Conservation (phyloP, 805 yeast species). For the Candida gorgasii region DNA sequence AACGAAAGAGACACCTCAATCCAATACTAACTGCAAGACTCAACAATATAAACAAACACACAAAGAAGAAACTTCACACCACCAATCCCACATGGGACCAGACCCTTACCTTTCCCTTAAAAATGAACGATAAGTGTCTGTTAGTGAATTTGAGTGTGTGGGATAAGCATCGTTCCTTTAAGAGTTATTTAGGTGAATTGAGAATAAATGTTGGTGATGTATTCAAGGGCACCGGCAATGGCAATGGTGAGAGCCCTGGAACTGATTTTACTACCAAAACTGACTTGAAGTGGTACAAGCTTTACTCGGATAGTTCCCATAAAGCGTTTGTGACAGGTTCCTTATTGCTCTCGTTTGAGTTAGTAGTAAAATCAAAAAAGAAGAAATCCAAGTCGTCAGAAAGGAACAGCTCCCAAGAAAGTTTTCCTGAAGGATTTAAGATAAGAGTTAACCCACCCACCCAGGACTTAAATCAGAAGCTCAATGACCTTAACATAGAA, state of each 20-base stretch:
- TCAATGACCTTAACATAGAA: not conserved
- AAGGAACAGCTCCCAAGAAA: not conserved
- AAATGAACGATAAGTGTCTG: constrained; percentile 28
- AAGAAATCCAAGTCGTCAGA: not conserved
- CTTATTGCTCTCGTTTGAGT: constrained; percentile 42
- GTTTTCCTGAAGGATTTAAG: not conserved
- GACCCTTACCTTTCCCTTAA: constrained; percentile 31
- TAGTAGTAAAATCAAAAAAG: constrained; percentile 21
- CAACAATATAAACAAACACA: constrained; percentile 29
- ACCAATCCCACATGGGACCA: constrained; percentile 44
- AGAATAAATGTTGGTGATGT: constrained; percentile 31
- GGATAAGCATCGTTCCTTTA: constrained; percentile 40
- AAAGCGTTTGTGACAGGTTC: constrained; percentile 52
- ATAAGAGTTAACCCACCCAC: constrained; percentile 19
- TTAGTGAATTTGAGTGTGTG: constrained; percentile 36
- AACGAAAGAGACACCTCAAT: constrained; percentile 20
- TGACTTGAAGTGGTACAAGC: constrained; percentile 46
- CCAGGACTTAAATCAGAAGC: not conserved
- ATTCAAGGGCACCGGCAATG: constrained; percentile 18
- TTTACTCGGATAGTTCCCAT: constrained; percentile 40
- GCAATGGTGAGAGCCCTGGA: not conserved
- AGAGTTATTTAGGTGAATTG: constrained; percentile 42
- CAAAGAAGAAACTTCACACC: constrained; percentile 33
- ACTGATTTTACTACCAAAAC: constrained; percentile 19
- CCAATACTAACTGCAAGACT: constrained; percentile 39